Percentiles rank a stretch among this genome's conserved stretches.
Evolutionary conservation across 2,329 filamentous ascomycete species (phyloP).

Genomic region (Aspergillus sp.): DNA sequence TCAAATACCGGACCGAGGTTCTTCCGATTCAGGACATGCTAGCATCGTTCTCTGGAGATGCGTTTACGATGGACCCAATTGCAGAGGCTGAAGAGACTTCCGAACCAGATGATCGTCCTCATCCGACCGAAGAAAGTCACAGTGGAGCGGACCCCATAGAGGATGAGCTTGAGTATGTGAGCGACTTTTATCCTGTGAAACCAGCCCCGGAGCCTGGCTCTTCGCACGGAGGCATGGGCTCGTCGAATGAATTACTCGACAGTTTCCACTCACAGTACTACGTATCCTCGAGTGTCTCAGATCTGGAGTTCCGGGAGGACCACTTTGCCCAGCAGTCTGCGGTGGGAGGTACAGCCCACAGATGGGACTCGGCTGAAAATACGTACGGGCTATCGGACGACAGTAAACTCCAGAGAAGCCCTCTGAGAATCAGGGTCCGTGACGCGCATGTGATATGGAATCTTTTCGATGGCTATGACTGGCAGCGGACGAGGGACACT

Average conservation of each 20-base stretch:
- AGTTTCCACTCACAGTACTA: slow-evolving; percentile 56
- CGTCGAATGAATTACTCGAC: slow-evolving; percentile 44
- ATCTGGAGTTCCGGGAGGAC: slow-evolving; percentile 73
- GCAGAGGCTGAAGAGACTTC: slow-evolving; percentile 22
- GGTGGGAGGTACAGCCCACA: slow-evolving; percentile 66
- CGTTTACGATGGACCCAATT: slow-evolving; percentile 55
- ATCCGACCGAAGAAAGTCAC: slow-evolving; percentile 41
- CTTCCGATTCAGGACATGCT: slow-evolving; percentile 86
- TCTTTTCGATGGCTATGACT: slow-evolving; percentile 95
- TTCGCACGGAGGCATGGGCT: slow-evolving; percentile 26
- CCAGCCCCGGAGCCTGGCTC: slow-evolving; percentile 32
- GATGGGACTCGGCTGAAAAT: slow-evolving; percentile 78
- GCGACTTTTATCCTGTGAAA: slow-evolving; percentile 54
- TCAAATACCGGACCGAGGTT: slow-evolving; percentile 83
- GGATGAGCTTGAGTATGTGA: slow-evolving; percentile 52
- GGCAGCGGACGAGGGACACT: slow-evolving; percentile 80
- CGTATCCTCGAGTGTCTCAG: slow-evolving; percentile 56
- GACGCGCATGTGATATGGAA: slow-evolving; percentile 98
- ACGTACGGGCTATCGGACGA: slow-evolving; percentile 68
- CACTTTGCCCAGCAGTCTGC: slow-evolving; percentile 68
- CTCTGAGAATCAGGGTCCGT: slow-evolving; percentile 73
- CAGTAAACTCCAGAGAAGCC: slow-evolving; percentile 62
- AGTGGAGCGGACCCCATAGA: slow-evolving; percentile 37
- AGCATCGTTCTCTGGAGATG: slow-evolving; percentile 84
- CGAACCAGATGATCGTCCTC: slow-evolving; percentile 51